phyloP scores from a whole-genome alignment of 2,329 filamentous ascomycete species.

The Aureobasidium musti region DNA sequence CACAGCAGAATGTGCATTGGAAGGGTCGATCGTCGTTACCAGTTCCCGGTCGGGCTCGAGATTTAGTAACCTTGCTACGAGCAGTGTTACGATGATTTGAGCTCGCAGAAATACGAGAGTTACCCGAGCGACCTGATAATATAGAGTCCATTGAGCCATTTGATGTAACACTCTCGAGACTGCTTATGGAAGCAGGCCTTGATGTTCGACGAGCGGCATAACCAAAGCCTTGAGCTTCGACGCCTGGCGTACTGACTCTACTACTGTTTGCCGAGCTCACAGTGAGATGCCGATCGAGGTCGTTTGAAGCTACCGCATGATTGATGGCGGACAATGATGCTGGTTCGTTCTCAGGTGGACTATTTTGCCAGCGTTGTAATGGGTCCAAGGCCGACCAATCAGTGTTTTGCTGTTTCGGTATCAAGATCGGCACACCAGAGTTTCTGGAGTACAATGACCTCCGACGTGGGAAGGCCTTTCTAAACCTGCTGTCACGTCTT shows the following conservation, averaged over 20 bases:
- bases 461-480: conserved; percentile 10
- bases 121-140: conserved; percentile 11
- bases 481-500: conserved; percentile 18
- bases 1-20: conserved; percentile 61
- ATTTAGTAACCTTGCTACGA: conserved; percentile 19
- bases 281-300: conserved; percentile 34
- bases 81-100: conserved; percentile 8
- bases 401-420: conserved; percentile 14
- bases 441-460: conserved; percentile 22
- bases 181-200: conserved; percentile 23
- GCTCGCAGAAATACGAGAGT: conserved; percentile 6
- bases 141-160: conserved; percentile 24
- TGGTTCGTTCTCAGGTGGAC: conserved; percentile 69
- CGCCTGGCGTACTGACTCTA: conserved; percentile 17
- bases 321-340: conserved; percentile 65
- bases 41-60: conserved; percentile 4
- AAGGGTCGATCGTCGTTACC: conserved; percentile 39
- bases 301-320: conserved; percentile 55
- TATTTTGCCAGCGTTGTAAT: conserved; percentile 68
- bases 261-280: conserved; percentile 19
- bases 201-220: conserved; percentile 11
- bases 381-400: conserved; percentile 46
- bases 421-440: conserved; percentile 17
- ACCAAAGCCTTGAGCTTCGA: conserved; percentile 2
- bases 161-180: conserved; percentile 23